These are phyloP conservation scores for Tuber umbilicatum DNA, from an alignment of 495 filamentous ascomycete species.

Conservation along the genomic window DNA sequence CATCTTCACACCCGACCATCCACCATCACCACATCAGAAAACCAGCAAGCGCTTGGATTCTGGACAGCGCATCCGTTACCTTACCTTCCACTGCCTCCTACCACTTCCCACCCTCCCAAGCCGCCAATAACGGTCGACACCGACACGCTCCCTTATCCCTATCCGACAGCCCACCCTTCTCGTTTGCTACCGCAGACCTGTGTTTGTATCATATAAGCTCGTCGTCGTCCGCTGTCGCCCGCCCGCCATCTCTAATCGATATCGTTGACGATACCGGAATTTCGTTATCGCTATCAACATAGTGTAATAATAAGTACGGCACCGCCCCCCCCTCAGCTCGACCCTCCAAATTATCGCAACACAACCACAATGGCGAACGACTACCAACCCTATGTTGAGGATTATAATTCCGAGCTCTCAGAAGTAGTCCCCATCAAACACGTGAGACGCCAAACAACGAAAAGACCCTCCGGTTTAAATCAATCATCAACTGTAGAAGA, in stretches of 20 bases:
- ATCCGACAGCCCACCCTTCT: slow-evolving; percentile 26
- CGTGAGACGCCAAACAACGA: slow-evolving; percentile 28
- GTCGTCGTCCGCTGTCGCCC: slow-evolving; percentile 20
- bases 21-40: neutral
- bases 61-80: slow-evolving; percentile 4
- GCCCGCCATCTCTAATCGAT: slow-evolving; percentile 36
- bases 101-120: slow-evolving; percentile 24
- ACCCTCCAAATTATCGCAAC: slow-evolving; percentile 10
- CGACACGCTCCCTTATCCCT: slow-evolving; percentile 36
- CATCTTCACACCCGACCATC: slow-evolving; percentile 22
- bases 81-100: slow-evolving; percentile 3
- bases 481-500: slow-evolving; percentile 30
- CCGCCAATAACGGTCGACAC: slow-evolving; percentile 29
- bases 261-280: slow-evolving; percentile 39
- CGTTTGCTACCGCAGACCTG: slow-evolving; percentile 14
- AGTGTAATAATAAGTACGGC: slow-evolving; percentile 33
- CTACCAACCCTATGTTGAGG: slow-evolving; percentile 40
- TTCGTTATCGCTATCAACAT: slow-evolving; percentile 21
- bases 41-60: slow-evolving; percentile 1
- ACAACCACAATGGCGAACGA: slow-evolving; percentile 7
- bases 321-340: slow-evolving; percentile 10
- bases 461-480: slow-evolving; percentile 33
- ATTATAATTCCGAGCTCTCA: slow-evolving; percentile 41
- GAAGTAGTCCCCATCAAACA: slow-evolving; percentile 34
- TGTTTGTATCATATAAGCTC: slow-evolving; percentile 30